phyloP scores from a whole-genome alignment of 2,329 filamentous ascomycete species.

The Claviceps paspali region DNA sequence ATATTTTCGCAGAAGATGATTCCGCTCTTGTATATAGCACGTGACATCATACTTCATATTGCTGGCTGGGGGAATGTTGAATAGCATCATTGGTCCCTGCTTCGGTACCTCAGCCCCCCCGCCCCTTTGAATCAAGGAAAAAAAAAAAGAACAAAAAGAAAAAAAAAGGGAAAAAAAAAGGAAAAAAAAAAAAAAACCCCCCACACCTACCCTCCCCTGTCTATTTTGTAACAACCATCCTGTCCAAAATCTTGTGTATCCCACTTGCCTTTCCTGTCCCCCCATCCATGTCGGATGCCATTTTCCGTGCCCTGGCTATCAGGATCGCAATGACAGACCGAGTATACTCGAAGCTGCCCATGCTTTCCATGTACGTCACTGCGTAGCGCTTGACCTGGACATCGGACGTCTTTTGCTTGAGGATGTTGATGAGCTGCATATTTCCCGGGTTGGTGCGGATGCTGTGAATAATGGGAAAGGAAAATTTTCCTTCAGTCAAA shows the following conservation, averaged over 20 bases:
- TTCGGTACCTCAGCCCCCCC: too few species aligned
- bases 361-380: conserved; percentile 77
- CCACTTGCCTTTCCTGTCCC: conserved; percentile 39
- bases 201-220: too few species aligned
- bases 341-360: conserved; percentile 81
- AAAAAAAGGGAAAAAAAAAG: too few species aligned
- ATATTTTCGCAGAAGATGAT: too few species aligned
- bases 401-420: conserved; percentile 77
- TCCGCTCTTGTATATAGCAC: too few species aligned
- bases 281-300: conserved; percentile 50
- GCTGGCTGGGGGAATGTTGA: too few species aligned
- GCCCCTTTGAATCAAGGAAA: neutral
- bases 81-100: too few species aligned
- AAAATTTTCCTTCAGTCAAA: conserved; percentile 93
- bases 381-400: conserved; percentile 85
- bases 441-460: conserved; percentile 64
- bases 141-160: neutral
- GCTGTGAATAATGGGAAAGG: conserved; percentile 86
- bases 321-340: conserved; percentile 49
- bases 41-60: too few species aligned
- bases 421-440: conserved; percentile 74
- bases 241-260: conserved; percentile 53
- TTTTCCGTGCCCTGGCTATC: conserved; percentile 43
- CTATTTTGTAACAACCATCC: conserved; percentile 30
- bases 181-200: neutral